Evolutionary conservation across 2,329 filamentous ascomycete genomes (phyloP), one percentile per base, ranked within the genome.

Genomic region (Claviceps monticola): DNA sequence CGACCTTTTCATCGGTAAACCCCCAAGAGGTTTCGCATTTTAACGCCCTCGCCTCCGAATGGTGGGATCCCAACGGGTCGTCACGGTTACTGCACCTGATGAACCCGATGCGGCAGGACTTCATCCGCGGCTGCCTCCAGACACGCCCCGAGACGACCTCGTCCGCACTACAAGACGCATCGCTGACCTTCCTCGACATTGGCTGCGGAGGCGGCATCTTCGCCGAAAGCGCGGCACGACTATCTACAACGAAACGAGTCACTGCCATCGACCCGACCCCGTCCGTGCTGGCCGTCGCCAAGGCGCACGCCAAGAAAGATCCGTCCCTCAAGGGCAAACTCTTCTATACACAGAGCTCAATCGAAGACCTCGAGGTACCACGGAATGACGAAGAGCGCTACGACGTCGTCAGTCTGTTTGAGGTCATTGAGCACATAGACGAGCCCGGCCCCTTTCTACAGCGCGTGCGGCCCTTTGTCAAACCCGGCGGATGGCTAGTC

Each of bases 161-260:
- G 8, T 57, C 70, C 48, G 45, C 17, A 5, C 57, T 61, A 50
- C 46, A 58, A 54, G 45, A 56, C 38, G 58, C 56, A 58, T 59
- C 53, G 8, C 72, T 88, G 4, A 75, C 76, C 37, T 95, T 88
- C 67, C 83, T 98, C 50, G 93, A 98, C 67, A 80, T 98, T 53
- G 93, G 93, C 58, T 97, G 93, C 68, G 93, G 93, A 55, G 93
- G 91, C 21, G 93, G 93, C 55, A 97, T 97, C 66, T 96, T 97
- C 65, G 89, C 91, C 53, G 93, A 97, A 68, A 86, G 80, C 17
- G 86, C 87, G 0, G 87, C 88, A 1, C 77, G 88, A 5, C 69
- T 90, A 37, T 69, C 76, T 0, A 73, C 70, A 43, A 86, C 84
- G 0, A 63, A 64, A 2, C 76, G 71, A 49, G 86, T 93, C 2